These are phyloP conservation scores for Bertia moriformis DNA, from an alignment of 2,329 filamentous ascomycete species.

Conservation along the genomic window DNA sequence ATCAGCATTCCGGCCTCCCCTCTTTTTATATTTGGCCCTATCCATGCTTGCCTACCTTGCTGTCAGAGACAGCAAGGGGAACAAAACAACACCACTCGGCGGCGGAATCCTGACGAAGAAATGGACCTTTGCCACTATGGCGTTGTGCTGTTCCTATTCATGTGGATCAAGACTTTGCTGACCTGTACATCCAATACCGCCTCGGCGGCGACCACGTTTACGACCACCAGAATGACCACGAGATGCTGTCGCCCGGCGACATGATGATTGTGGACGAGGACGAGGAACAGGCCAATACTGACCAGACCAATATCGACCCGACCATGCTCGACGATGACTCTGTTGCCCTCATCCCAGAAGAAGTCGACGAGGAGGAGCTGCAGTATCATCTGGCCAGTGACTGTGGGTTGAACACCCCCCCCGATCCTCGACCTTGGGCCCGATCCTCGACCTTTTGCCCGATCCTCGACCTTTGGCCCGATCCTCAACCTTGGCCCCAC, in stretches of 20 bases:
- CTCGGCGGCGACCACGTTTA: slow-evolving; percentile 2
- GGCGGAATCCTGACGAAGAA: no score
- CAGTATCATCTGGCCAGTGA: slow-evolving; percentile 35
- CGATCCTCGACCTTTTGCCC: not conserved
- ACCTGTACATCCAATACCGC: not conserved
- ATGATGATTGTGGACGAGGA: slow-evolving; percentile 41
- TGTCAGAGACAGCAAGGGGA: no score
- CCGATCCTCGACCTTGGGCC: not conserved
- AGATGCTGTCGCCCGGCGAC: slow-evolving; percentile 37
- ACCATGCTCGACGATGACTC: slow-evolving; percentile 33
- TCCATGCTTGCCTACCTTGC: no score
- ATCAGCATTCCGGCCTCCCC: no score
- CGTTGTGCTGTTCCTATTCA: no score
- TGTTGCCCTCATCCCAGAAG: no score
- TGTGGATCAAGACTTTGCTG: no score
- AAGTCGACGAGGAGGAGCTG: slow-evolving; percentile 28
- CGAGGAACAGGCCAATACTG: slow-evolving; percentile 33
- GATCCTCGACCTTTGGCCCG: slow-evolving; percentile 1
- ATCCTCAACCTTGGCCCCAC: slow-evolving; percentile 1
- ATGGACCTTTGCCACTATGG: no score
- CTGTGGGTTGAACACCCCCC: slow-evolving; percentile 22
- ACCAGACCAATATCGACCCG: slow-evolving; percentile 37
- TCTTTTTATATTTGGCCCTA: no score
- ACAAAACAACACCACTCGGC: no score
- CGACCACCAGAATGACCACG: slow-evolving; percentile 31